phyloP scores from a whole-genome alignment of 2,329 filamentous ascomycete species.

The Monilinia aucupariae region DNA sequence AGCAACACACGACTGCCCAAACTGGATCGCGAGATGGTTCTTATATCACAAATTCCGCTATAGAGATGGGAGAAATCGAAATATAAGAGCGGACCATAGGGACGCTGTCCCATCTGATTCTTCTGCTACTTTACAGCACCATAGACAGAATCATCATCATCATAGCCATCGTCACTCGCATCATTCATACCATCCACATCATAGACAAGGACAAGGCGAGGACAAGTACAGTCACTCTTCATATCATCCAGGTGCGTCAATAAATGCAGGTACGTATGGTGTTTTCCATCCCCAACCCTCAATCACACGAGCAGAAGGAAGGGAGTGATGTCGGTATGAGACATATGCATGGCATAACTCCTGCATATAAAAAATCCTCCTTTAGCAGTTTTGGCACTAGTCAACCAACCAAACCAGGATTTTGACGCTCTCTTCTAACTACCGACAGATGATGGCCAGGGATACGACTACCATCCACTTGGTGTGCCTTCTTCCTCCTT shows the following conservation, averaged over 20 bases:
- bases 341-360: neutral
- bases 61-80: slow-evolving; percentile 34
- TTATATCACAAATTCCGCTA: slow-evolving; percentile 36
- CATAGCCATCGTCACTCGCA: neutral
- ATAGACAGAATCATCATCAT: neutral
- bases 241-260: neutral
- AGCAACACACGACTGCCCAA: slow-evolving; percentile 26
- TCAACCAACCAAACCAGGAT: neutral
- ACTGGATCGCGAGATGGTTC: slow-evolving; percentile 36
- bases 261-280: slow-evolving; percentile 12
- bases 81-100: slow-evolving; percentile 7
- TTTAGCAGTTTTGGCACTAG: neutral
- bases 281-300: neutral
- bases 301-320: neutral
- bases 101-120: neutral
- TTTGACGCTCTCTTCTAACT: slow-evolving; percentile 4
- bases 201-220: neutral
- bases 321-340: neutral
- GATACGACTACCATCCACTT: slow-evolving; percentile 3
- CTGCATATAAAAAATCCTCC: neutral
- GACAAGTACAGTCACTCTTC: slow-evolving; percentile 1
- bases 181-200: neutral
- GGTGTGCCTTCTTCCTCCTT: neutral
- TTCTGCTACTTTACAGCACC: neutral
- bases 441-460: neutral